Base-by-base conservation (phyloP, 2,329 filamentous ascomycete genomes). In the Neocucurbitaria cava region DNA sequence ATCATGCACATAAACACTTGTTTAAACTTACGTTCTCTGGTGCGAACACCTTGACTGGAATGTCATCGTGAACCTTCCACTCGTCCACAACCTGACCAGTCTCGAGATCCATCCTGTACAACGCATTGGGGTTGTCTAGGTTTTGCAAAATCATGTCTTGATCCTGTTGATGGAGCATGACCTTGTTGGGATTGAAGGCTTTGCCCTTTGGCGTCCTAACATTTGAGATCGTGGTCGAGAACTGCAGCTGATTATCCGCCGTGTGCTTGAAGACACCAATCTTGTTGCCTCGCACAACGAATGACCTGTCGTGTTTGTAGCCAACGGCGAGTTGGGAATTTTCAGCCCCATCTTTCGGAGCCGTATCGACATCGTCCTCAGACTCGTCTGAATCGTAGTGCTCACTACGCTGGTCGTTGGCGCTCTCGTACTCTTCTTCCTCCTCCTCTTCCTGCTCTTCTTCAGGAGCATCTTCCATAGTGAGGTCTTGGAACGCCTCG, bases 201-300 rank as follows among this genome's bases (percentile, higher is more conserved):
- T 74, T 74, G 66, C 95, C 95, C 40, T 86, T 85, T 1, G 93
- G 91, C 0, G 94, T 96, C 74, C 92, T 88, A 46, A 99, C 91
- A 77, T 96, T 96, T 57, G 92, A 96, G 69, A 99, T 99, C 62
- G 93, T 98, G 56, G 95, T 99, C 11, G 92, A 92, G 76, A 98
- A 99, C 73, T 98, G 91, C 15, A 99, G 84, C 62, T 94, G 89
- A 74, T 98, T 96, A 78, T 96, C 91, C 0, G 88, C 83, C 0
- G 92, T 96, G 72, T 99, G 95, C 76, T 96, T 98, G 85, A 99
- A 99, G 36, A 99, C 95, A 49, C 95, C 95, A 74, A 99, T 99
- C 83, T 98, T 97, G 66, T 93, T 95, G 28, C 95, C 95, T 60
- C 95, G 89, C 39, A 99, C 92, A 52, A 99, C 95, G 67, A 98